Evolutionary conservation across 306 rosid species (phyloP).

Genomic region (Delonix regia): DNA sequence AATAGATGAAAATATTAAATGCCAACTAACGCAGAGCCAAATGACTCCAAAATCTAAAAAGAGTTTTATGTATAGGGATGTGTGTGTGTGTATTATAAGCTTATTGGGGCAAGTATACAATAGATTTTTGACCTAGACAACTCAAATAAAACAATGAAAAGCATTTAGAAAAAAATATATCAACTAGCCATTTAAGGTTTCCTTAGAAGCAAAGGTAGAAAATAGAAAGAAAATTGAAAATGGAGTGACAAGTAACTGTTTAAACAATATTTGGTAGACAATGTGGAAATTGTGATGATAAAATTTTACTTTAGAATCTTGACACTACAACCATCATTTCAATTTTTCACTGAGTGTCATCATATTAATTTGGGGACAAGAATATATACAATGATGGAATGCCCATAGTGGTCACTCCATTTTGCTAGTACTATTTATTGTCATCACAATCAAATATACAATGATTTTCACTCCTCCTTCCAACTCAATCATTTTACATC

Average conservation of each 20-base stretch:
- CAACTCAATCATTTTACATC: background rate
- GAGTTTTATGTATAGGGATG: background rate
- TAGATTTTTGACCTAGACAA: background rate
- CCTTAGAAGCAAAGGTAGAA: background rate
- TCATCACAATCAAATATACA: background rate
- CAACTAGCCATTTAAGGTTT: background rate
- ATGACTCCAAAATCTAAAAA: background rate
- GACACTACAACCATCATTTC: background rate
- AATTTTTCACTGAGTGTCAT: background rate
- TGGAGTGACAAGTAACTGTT: too few relatives aligned
- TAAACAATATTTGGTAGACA: background rate
- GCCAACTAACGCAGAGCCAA: background rate
- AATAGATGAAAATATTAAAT: background rate
- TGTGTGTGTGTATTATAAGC: background rate
- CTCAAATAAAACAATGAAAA: background rate
- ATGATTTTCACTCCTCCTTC: background rate
- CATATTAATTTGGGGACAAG: background rate
- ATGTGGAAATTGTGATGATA: background rate
- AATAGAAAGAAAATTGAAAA: background rate
- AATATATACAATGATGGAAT: background rate
- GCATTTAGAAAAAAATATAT: background rate
- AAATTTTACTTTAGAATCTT: too few relatives aligned
- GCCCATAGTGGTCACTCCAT: background rate
- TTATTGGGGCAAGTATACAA: background rate
- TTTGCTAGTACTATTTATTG: background rate